A percentile compares a stretch with the other conserved stretches of the same genome.
Evolutionary conservation across 352 stramenopile genomes (phyloP).

Genomic region (Globisporangium emineosum): DNA sequence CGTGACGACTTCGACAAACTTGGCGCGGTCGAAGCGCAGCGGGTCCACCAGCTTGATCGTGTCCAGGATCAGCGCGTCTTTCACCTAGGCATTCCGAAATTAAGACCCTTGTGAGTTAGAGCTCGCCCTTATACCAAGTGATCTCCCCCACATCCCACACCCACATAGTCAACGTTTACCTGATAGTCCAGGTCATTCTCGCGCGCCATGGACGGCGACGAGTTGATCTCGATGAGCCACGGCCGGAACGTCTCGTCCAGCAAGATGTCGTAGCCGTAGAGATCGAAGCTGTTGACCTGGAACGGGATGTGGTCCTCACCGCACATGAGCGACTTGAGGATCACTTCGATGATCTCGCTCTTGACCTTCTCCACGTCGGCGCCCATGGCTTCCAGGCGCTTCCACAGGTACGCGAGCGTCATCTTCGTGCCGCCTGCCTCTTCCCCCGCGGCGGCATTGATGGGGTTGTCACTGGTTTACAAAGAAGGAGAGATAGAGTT

Average conservation of each 20-base stretch:
- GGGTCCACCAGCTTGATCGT: conserved; percentile 85
- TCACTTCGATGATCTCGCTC: conserved; percentile 65
- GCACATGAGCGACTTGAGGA: conserved; percentile 87
- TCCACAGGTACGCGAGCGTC: conserved; percentile 74
- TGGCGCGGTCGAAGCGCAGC: conserved; percentile 72
- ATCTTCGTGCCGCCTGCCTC: conserved; percentile 83
- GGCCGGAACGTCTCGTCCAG: conserved; percentile 87
- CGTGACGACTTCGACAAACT: conserved; percentile 62
- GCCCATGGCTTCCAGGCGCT: conserved; percentile 56
- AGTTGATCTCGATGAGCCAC: conserved; percentile 97
- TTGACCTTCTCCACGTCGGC: conserved; percentile 70
- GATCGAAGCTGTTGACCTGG: conserved; percentile 92
- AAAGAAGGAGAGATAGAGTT: not conserved
- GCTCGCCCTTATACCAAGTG: not conserved
- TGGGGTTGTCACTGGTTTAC: conserved; percentile 29
- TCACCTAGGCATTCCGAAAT: conserved; percentile 51
- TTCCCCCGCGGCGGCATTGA: conserved; percentile 29
- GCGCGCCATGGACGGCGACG: conserved; percentile 88
- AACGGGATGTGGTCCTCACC: conserved; percentile 88
- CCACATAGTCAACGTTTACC: not conserved
- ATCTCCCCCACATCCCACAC: no score
- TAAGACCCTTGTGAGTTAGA: not conserved
- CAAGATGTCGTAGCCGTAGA: conserved; percentile 95
- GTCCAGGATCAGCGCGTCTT: conserved; percentile 87
- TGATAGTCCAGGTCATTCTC: conserved; percentile 85